Base-by-base conservation (phyloP, 2,329 filamentous ascomycete species). In the Claviceps digitariae region DNA sequence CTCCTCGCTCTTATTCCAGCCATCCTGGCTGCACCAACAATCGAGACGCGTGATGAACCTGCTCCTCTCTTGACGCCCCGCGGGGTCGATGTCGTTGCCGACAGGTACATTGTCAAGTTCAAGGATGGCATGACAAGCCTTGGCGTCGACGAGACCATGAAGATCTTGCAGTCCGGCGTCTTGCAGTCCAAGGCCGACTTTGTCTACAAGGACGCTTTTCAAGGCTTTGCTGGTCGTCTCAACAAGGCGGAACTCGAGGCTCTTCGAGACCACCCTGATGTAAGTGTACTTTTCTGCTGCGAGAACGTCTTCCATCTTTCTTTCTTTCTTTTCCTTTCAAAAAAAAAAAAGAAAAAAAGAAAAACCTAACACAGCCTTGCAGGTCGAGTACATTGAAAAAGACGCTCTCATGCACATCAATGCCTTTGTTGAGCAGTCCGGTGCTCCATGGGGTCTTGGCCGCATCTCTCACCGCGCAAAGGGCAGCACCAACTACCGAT, bases 311-410 rank as follows among this genome's bases (percentile, higher is more conserved):
- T 21, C 10, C 21, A 21, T 10, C 41, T 21, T 13, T 45, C 17
- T 17, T 25, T 45, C 4, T 27, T 25, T 44, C 6, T 44, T 44
- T 41, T 41, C 9, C 1, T 4, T 21, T n/a, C n/a, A 38, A 38
- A 17, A 38, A 17, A 17, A 17, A 38, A 38, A 38, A 13, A 12
- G 31, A 34, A 34, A 13, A 34, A 34, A 13, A 34, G 12, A 13
- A 34, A 13, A 13, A 12, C 17, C 38, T 41, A 41, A 41, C 45
- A 47, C 12, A 47, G 6, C 15, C 17, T 25, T 8, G 34, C 34
- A 61, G 59, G 66, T 70, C 45, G 63, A 64, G 2, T 70, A 66
- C 56, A 59, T 72, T 29, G 67, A 72, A 60, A 65, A 66, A 50
- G 68, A 73, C 53, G 62, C 59, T 31, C 53, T 63, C 31, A 61